These are phyloP conservation scores for Diaporthe ilicicola DNA, from an alignment of 2,329 filamentous ascomycete genomes.

Conservation along the genomic window DNA sequence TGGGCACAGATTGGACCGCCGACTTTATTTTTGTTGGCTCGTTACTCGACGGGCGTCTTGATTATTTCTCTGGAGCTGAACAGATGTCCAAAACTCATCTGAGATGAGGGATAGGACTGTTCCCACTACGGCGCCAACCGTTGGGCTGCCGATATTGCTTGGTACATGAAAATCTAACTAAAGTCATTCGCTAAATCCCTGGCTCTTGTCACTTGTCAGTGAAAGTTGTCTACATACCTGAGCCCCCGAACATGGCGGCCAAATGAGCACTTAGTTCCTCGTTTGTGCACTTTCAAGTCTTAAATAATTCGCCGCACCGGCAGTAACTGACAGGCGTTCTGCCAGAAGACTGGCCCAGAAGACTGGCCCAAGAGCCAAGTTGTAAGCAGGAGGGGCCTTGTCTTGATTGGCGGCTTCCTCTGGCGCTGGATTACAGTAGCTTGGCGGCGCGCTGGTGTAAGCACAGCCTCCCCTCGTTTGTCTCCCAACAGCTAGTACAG, in stretches of 20 bases:
- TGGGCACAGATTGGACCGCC: neutral
- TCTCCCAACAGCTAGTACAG: neutral
- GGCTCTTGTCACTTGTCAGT: neutral
- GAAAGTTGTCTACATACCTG: neutral
- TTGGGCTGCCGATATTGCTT: neutral
- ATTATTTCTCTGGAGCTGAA: neutral
- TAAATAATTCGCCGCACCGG: neutral
- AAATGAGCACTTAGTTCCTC: neutral
- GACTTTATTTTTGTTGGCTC: neutral
- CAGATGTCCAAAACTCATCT: slow-evolving; percentile 35
- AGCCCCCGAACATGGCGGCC: neutral
- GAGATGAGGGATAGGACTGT: slow-evolving; percentile 8
- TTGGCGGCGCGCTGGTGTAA: neutral
- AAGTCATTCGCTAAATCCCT: slow-evolving; percentile 22
- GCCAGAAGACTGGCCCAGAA: neutral
- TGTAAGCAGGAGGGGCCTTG: neutral
- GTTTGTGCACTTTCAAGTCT: neutral
- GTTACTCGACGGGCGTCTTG: neutral
- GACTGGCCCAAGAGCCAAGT: neutral
- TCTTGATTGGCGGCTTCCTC: slow-evolving; percentile 5
- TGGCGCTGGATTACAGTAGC: neutral
- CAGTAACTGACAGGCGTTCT: neutral
- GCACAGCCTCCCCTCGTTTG: slow-evolving; percentile 17
- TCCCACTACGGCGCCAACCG: neutral
- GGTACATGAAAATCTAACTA: slow-evolving; percentile 10